Percentiles rank a stretch among this genome's conserved stretches.
Conservation (phyloP, 495 filamentous ascomycete genomes). For the Rhizodiscina lignyota region DNA sequence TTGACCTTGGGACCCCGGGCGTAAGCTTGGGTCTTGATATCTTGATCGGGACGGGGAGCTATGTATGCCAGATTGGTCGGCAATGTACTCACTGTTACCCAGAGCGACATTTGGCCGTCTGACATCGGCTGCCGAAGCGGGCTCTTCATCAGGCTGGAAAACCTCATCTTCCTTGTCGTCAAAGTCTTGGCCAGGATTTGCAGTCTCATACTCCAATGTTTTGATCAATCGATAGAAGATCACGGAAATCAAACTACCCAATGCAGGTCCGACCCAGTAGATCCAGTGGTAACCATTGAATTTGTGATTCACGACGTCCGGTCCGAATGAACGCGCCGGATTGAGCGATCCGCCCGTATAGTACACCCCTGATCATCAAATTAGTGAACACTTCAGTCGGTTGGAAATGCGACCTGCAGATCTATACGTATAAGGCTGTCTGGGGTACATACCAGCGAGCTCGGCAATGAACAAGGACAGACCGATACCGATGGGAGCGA, state of each 20-base stretch:
- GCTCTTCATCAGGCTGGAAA: no score
- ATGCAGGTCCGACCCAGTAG: constrained; percentile 29
- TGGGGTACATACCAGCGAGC: constrained; percentile 50
- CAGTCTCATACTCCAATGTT: constrained; percentile 53
- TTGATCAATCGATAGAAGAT: constrained; percentile 27
- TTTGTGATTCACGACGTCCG: constrained; percentile 41
- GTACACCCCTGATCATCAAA: constrained; percentile 40
- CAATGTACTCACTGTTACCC: no score
- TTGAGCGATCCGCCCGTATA: constrained; percentile 62
- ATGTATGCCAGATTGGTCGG: no score
- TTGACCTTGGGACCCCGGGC: no score
- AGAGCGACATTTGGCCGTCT: no score
- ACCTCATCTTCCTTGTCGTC: constrained; percentile 13
- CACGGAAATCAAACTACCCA: constrained; percentile 22
- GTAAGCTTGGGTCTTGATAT: no score
- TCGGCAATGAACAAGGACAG: constrained; percentile 54
- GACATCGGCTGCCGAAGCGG: no score
- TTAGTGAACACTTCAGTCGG: constrained; percentile 60
- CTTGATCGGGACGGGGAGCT: no score
- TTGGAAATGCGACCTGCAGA: constrained; percentile 44
- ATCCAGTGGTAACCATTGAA: constrained; percentile 63
- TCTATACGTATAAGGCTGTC: constrained; percentile 36
- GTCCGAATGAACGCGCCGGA: constrained; percentile 57
- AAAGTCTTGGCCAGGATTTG: constrained; percentile 59
- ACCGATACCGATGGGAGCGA: constrained; percentile 68